A percentile compares a stretch with the other conserved stretches of the same genome.
These are phyloP conservation scores for Aspergillus biplanus DNA, from an alignment of 495 filamentous ascomycete species.

Conservation along the genomic window DNA sequence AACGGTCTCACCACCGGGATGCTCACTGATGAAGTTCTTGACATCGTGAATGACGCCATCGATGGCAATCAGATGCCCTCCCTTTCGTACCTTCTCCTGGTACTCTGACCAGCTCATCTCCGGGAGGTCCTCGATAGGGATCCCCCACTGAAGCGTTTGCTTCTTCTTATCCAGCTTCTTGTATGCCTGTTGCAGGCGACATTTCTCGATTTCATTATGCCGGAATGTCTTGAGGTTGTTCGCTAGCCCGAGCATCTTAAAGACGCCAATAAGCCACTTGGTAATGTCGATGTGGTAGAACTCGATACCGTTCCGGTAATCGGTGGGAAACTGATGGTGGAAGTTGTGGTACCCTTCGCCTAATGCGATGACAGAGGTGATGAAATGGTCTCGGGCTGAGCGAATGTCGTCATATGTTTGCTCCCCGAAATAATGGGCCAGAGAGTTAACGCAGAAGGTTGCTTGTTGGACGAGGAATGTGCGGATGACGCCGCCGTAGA, in stretches of 20 bases:
- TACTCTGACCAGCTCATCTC: slow-evolving; percentile 98
- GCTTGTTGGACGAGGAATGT: slow-evolving; percentile 99
- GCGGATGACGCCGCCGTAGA: slow-evolving; percentile 93
- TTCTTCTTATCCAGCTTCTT: slow-evolving; percentile 99
- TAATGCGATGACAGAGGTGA: slow-evolving; percentile 93
- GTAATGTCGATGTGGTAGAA: slow-evolving; percentile 99
- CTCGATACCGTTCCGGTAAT: slow-evolving; percentile 97
- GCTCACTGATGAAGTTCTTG: slow-evolving; percentile 91
- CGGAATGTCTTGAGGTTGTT: slow-evolving; percentile 97
- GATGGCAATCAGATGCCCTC: slow-evolving; percentile 83
- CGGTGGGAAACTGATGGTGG: slow-evolving; percentile 98
- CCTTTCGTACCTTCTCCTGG: slow-evolving; percentile 82
- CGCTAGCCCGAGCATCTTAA: slow-evolving; percentile 92
- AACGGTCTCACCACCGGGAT: slow-evolving; percentile 95
- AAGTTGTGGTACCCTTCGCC: slow-evolving; percentile 99
- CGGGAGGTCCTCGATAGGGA: slow-evolving; percentile 89
- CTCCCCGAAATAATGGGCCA: slow-evolving; percentile 98
- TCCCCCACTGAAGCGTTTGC: slow-evolving; percentile 89
- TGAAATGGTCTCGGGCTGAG: slow-evolving; percentile 93
- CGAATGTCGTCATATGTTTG: slow-evolving; percentile 99
- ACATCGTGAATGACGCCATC: slow-evolving; percentile 97
- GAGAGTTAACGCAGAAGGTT: slow-evolving; percentile 98
- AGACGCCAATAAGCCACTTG: slow-evolving; percentile 95
- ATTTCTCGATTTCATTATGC: slow-evolving; percentile 98
- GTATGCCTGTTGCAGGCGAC: slow-evolving; percentile 92